Conservation (phyloP, 2,329 filamentous ascomycete species). For the Emericellopsis cladophorae region DNA sequence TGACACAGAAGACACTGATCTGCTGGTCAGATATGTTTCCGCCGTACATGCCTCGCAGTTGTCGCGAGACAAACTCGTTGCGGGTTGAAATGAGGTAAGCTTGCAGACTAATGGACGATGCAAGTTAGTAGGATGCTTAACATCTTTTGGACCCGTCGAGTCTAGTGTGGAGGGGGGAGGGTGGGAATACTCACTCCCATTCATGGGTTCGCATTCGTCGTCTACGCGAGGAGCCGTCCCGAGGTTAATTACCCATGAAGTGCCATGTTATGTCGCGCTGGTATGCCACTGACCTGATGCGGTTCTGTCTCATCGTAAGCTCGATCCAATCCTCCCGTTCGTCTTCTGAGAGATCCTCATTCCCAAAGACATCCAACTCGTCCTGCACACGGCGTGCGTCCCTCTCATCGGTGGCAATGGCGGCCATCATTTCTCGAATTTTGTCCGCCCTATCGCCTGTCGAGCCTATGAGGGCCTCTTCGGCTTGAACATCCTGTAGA, state of each 20-base stretch:
- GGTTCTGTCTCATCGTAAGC: no score
- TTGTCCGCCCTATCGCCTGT: constrained; percentile 6
- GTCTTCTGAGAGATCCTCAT: neutral
- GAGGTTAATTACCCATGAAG: no score
- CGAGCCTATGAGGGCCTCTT: constrained; percentile 20
- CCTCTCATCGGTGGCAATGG: constrained; percentile 1
- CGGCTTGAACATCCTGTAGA: constrained; percentile 15
- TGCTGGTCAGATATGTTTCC: constrained; percentile 8
- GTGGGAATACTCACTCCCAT: no score
- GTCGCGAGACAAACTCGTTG: constrained; percentile 18
- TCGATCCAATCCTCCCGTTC: neutral
- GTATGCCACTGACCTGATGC: no score
- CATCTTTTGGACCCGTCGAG: no score
- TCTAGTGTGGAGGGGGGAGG: no score
- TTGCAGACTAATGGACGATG: no score
- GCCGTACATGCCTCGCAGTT: constrained; percentile 16
- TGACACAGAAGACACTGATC: constrained; percentile 28
- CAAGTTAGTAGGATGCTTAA: no score
- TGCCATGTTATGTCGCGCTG: no score
- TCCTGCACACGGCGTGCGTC: neutral
- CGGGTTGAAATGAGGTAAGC: constrained; percentile 10
- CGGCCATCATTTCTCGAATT: constrained; percentile 8
- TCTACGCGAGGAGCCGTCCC: no score
- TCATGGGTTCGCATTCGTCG: no score
- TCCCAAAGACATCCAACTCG: neutral